phyloP scores from a whole-genome alignment of 371 early-diverging fungal genomes.

The Rhizopus sp. region DNA sequence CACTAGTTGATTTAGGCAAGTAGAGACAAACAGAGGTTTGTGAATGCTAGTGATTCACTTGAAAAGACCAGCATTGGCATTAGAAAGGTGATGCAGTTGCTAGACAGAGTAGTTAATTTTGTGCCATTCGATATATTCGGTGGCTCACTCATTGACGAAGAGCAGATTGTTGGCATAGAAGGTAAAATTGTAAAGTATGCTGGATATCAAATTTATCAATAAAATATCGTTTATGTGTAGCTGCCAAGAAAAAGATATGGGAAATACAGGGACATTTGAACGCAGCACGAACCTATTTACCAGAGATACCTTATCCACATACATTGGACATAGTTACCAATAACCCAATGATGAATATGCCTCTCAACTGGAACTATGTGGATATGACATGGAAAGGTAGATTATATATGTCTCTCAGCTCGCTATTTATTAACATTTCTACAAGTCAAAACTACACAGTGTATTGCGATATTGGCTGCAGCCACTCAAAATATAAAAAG shows the following conservation, averaged over 20 bases:
- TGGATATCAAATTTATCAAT: background rate
- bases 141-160: slow-evolving; percentile 36
- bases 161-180: slow-evolving; percentile 37
- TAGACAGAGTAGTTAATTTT: slow-evolving; percentile 31
- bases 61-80: slow-evolving; percentile 23
- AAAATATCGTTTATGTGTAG: slow-evolving; percentile 3
- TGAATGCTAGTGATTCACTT: slow-evolving; percentile 33
- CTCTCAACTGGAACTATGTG: slow-evolving; percentile 27
- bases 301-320: slow-evolving; percentile 47
- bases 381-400: slow-evolving; percentile 48
- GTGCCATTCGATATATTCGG: slow-evolving; percentile 47
- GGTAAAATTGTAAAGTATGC: slow-evolving; percentile 18
- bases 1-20: slow-evolving; percentile 30
- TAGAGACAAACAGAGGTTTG: slow-evolving; percentile 34
- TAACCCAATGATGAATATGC: slow-evolving; percentile 33
- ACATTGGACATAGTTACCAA: slow-evolving; percentile 40
- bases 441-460: slow-evolving; percentile 24
- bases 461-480: slow-evolving; percentile 22
- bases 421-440: too few relatives aligned
- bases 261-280: slow-evolving; percentile 41
- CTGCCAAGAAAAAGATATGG: slow-evolving; percentile 27
- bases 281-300: slow-evolving; percentile 33
- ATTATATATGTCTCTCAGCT: background rate
- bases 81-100: slow-evolving; percentile 23
- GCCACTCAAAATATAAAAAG: slow-evolving; percentile 21